Evolutionary conservation across 306 rosid species (phyloP), one percentile per base, ranked within the genome.

Genomic region (Luffa acutangula): DNA sequence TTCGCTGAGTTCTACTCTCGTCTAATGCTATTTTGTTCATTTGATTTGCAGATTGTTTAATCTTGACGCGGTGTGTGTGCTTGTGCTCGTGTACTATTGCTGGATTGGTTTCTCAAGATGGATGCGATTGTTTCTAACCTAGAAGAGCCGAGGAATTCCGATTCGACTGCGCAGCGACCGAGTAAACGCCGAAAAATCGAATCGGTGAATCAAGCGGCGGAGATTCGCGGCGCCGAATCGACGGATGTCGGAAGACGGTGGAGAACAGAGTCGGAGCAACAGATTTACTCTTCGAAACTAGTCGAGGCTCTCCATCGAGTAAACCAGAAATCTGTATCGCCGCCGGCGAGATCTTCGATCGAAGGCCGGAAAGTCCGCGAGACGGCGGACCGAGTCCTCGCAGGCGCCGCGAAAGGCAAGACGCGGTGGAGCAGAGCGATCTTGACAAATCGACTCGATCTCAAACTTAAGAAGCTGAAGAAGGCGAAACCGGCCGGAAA

Each of bases 351-450:
- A 71, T 83, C 59, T 8, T 43, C 60, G 37, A 72, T 65, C 1
- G 76, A 39, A 25, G 80, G 85, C 20, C 85, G 84, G 8, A 71
- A 64, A 0, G 86, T 95, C 42, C 92, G 89, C 7, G 82, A 88
- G 14, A 84, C 93, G 79, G 97, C 99, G 7, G 87, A 95, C 83
- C 84, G 96, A 45, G 85, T 95, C 25, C 93, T 95, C 37, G 99
- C 99, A 6, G 67, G 78, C 1, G 77, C 91, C 4, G 94, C 96
- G 20, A 88, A 83, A 69, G 97, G 99, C 0, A 82, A 84, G 77
- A 91, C 97, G 34, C 90, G 94, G 58, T 95, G 99, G 99, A 95
- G 99, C 90, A 88, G 92, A 51, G 93, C 96, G 53, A 91, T 95
- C 58, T 91, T 95, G 39, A 79, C 85, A 11, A 83, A 77, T 79